Evolutionary conservation across 2,329 filamentous ascomycete species (phyloP).

Genomic region (Chaetomium sp.): DNA sequence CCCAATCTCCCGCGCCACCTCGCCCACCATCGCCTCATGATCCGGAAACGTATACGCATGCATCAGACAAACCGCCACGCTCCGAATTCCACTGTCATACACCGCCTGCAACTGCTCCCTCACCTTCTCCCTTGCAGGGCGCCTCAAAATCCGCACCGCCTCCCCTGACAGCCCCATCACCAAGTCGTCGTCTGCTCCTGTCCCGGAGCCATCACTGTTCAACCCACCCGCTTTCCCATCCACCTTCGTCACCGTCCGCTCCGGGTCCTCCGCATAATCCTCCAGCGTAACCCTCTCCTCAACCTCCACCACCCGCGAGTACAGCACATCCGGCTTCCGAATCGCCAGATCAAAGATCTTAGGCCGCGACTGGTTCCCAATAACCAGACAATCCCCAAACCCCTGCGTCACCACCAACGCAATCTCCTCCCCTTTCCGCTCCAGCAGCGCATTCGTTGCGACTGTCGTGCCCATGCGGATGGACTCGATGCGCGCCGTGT

Average conservation of each 20-base stretch:
- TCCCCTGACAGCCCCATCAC: conserved; percentile 70
- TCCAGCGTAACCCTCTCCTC: conserved; percentile 87
- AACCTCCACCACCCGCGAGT: conserved; percentile 79
- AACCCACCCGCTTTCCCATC: conserved; percentile 41
- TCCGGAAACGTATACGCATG: conserved; percentile 87
- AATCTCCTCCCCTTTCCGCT: conserved; percentile 84
- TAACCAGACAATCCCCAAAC: conserved; percentile 80
- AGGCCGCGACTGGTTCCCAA: conserved; percentile 85
- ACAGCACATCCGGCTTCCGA: conserved; percentile 77
- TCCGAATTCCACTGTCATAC: conserved; percentile 64
- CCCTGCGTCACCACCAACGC: conserved; percentile 82
- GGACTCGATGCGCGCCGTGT: conserved; percentile 77
- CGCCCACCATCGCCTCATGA: conserved; percentile 73
- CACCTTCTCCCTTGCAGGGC: conserved; percentile 53
- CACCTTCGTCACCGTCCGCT: conserved; percentile 49
- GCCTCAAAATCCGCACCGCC: conserved; percentile 61
- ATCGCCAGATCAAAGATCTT: conserved; percentile 90
- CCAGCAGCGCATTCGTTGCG: conserved; percentile 83
- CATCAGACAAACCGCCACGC: conserved; percentile 85
- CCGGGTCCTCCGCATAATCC: conserved; percentile 84
- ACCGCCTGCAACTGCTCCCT: conserved; percentile 57
- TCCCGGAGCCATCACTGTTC: conserved; percentile 31
- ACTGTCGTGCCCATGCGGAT: conserved; percentile 97
- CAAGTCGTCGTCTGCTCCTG: conserved; percentile 43
- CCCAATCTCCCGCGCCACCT: conserved; percentile 70